These are phyloP conservation scores for Calycina herbarum DNA, from an alignment of 2,329 filamentous ascomycete genomes.

Conservation along the genomic window DNA sequence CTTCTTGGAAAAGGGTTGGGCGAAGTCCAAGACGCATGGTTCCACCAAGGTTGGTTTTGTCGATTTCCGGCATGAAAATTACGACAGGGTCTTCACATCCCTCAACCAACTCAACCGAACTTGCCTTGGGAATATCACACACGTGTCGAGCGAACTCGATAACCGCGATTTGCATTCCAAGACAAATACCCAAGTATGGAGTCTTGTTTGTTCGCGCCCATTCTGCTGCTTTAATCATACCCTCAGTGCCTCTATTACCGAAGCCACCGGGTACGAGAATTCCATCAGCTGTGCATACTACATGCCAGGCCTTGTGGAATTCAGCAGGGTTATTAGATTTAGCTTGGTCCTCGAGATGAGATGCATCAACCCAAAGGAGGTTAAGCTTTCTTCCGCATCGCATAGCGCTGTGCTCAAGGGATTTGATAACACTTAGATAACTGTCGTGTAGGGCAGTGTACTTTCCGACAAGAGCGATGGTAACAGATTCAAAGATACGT, in stretches of 20 bases:
- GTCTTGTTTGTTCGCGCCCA: constrained; percentile 82
- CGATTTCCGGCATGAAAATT: constrained; percentile 90
- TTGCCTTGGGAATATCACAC: constrained; percentile 56
- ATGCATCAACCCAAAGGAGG: constrained; percentile 81
- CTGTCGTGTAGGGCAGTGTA: constrained; percentile 84
- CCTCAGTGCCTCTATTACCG: constrained; percentile 73
- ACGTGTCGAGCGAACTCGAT: constrained; percentile 83
- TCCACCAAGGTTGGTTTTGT: constrained; percentile 71
- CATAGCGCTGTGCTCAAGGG: constrained; percentile 91
- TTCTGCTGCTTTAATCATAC: constrained; percentile 85
- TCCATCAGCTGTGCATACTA: constrained; percentile 67
- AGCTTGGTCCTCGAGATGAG: constrained; percentile 72
- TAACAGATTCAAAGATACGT: constrained; percentile 66
- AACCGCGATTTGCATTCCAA: constrained; percentile 75
- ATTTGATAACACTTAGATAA: constrained; percentile 81
- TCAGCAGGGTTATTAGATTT: constrained; percentile 63
- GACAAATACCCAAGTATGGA: constrained; percentile 85
- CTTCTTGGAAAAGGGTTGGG: constrained; percentile 71
- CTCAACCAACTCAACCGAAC: constrained; percentile 36
- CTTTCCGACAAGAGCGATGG: constrained; percentile 89
- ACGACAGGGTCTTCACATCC: constrained; percentile 51
- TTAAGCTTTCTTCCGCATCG: constrained; percentile 76
- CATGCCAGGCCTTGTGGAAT: constrained; percentile 85
- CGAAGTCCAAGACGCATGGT: constrained; percentile 80
- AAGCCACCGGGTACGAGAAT: constrained; percentile 62